These are phyloP conservation scores for Ogataea hybrid DNA, from an alignment of 1,139 yeast genomes.

Conservation along the genomic window DNA sequence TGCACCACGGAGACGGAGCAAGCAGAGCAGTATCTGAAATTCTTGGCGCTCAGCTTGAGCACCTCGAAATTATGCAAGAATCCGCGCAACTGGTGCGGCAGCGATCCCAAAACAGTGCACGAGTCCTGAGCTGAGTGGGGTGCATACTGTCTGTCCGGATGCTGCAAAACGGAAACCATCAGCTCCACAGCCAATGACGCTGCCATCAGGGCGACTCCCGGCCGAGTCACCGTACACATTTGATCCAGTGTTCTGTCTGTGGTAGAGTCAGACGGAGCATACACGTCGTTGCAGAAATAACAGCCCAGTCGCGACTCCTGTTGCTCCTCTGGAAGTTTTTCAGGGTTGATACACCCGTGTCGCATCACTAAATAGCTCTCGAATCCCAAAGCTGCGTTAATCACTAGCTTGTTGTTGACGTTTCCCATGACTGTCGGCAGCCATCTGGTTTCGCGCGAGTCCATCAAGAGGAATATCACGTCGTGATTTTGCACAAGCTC, in stretches of 20 bases:
- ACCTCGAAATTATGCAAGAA: slow-evolving; percentile 66
- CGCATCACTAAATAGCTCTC: slow-evolving; percentile 92
- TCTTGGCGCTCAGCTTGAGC: slow-evolving; percentile 65
- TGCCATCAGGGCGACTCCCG: slow-evolving; percentile 91
- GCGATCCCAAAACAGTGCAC: slow-evolving; percentile 54
- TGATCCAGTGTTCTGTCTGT: slow-evolving; percentile 88
- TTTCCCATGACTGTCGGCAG: slow-evolving; percentile 82
- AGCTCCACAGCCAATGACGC: slow-evolving; percentile 86
- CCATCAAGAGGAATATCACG: slow-evolving; percentile 77
- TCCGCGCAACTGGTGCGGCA: slow-evolving; percentile 92
- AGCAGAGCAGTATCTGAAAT: slow-evolving; percentile 78
- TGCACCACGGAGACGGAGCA: slow-evolving; percentile 63
- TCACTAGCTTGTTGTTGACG: slow-evolving; percentile 64
- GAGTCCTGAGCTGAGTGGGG: slow-evolving; percentile 33
- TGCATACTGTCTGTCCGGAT: slow-evolving; percentile 50
- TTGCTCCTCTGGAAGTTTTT: slow-evolving; percentile 24
- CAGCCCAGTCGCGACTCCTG: slow-evolving; percentile 64
- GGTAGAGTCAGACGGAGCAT: slow-evolving; percentile 86
- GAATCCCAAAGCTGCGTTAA: slow-evolving; percentile 94
- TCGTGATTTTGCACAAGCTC: slow-evolving; percentile 68
- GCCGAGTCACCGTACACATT: slow-evolving; percentile 98
- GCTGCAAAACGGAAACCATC: slow-evolving; percentile 71
- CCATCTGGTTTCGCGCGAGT: slow-evolving; percentile 96
- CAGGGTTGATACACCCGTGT: slow-evolving; percentile 57
- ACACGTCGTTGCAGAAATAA: slow-evolving; percentile 93